These are phyloP conservation scores for Rhodotorula paludigena DNA, from an alignment of 768 basidiomycete genomes.

Conservation along the genomic window DNA sequence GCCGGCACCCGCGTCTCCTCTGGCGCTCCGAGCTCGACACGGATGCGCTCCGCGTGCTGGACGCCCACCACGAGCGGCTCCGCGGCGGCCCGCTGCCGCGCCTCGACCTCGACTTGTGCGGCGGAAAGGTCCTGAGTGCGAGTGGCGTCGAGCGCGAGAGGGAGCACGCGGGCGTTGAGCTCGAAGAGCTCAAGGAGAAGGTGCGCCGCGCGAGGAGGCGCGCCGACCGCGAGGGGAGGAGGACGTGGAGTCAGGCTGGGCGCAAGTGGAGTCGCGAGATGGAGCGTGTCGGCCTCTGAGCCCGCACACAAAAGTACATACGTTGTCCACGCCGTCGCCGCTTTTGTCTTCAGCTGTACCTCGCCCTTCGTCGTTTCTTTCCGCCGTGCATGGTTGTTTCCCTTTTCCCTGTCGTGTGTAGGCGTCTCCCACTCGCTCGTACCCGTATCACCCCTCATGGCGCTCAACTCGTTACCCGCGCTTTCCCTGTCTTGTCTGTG, in stretches of 20 bases:
- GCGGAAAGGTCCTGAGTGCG: background rate
- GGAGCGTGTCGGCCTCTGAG: conserved; percentile 25
- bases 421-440: background rate
- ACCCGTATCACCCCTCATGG: too few relatives aligned
- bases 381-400: too few relatives aligned
- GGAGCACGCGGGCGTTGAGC: conserved; percentile 16
- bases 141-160: conserved; percentile 18
- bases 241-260: conserved; percentile 26
- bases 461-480: too few relatives aligned
- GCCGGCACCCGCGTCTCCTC: conserved; percentile 24
- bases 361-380: background rate
- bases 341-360: background rate
- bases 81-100: conserved; percentile 24
- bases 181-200: conserved; percentile 9
- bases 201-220: conserved; percentile 10
- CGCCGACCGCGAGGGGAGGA: background rate
- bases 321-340: background rate
- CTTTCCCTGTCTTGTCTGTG: too few relatives aligned
- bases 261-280: conserved; percentile 21
- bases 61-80: conserved; percentile 23
- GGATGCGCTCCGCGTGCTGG: conserved; percentile 18
- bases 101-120: background rate
- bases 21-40: conserved; percentile 22
- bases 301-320: conserved; percentile 1
- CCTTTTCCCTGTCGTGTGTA: background rate